Evolutionary conservation across 306 rosid species (phyloP), one percentile per base, ranked within the genome.

Genomic region (Vigna radiata): DNA sequence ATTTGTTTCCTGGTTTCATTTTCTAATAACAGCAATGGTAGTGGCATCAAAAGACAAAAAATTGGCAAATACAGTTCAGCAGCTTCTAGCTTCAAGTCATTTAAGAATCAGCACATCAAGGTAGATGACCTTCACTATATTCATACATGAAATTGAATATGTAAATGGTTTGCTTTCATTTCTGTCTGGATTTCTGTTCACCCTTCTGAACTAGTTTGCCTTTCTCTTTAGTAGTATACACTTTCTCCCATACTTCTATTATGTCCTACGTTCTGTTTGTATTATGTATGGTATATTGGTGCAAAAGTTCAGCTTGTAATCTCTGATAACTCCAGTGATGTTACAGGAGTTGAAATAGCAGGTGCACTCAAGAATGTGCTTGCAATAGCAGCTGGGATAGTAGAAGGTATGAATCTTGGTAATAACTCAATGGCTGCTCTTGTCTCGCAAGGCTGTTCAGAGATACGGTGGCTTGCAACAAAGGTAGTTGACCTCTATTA

Each of bases 371-470:
- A 94, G 82, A 94, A 94, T 80, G 98, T 94, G 59, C 93, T 92
- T 8, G 96, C 97, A 39, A 92, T 94, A 89, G 96, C 98, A 15
- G 96, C 98, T 25, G 98, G 98, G 72, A 94, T 91, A 33, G 98
- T 94, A 60, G 98, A 81, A 60, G 98, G 98, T 58, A 94, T 94
- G 98, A 87, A 89, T 85, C 98, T 94, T 53, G 98, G 97, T 53
- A 92, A 94, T 78, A 94, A 92, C 83, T 94, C 91, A 54, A 94
- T 90, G 96, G 97, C 98, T 61, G 98, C 97, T 78, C 98, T 94
- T 84, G 97, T 92, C 48, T 86, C 98, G 12, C 96, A 94, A 73
- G 98, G 98, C 17, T 94, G 98, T 79, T 94, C 98, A 3, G 98
- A 94, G 87, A 94, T 94, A 72, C 87, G 97, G 70, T 94, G 98